These are phyloP conservation scores for Metschnikowia dekortorum DNA, from an alignment of 805 yeast genomes.

Conservation along the genomic window DNA sequence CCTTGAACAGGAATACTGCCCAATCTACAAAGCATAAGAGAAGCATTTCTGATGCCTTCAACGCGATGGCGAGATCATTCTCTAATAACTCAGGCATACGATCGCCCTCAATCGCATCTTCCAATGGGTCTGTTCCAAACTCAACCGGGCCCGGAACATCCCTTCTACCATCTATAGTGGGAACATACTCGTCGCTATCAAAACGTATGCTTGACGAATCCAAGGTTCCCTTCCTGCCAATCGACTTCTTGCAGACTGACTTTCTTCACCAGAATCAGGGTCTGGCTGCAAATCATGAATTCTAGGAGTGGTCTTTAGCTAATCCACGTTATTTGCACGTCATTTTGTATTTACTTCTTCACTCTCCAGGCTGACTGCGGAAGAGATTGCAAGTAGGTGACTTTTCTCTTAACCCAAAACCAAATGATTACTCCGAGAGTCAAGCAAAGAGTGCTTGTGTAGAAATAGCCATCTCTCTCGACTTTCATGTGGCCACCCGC, in stretches of 20 bases:
- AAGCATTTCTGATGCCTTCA: slow-evolving; percentile 18
- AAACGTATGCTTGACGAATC: slow-evolving; percentile 33
- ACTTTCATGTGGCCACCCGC: slow-evolving; percentile 54
- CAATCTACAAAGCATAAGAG: slow-evolving; percentile 2
- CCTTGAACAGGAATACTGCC: slow-evolving; percentile 8
- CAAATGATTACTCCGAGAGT: slow-evolving; percentile 60
- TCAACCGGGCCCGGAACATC: slow-evolving; percentile 22
- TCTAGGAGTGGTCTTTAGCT: not conserved
- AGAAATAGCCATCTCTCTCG: slow-evolving; percentile 77
- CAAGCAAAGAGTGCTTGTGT: slow-evolving; percentile 71
- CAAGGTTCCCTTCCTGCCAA: slow-evolving; percentile 39
- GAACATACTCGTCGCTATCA: slow-evolving; percentile 34
- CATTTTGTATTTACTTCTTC: not conserved
- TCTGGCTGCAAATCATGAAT: slow-evolving; percentile 5
- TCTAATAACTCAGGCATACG: slow-evolving; percentile 10
- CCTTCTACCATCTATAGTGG: slow-evolving; percentile 38
- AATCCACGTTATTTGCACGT: not conserved
- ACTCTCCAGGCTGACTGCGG: slow-evolving; percentile 80
- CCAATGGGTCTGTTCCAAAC: slow-evolving; percentile 4
- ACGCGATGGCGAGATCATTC: slow-evolving; percentile 16
- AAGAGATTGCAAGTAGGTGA: slow-evolving; percentile 60
- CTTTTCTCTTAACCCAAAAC: slow-evolving; percentile 63
- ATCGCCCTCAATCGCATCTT: slow-evolving; percentile 10
- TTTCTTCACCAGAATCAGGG: slow-evolving; percentile 14
- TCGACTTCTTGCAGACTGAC: slow-evolving; percentile 36